phyloP scores from a whole-genome alignment of 2,329 filamentous ascomycete genomes.

The Salinomyces thailandicus region DNA sequence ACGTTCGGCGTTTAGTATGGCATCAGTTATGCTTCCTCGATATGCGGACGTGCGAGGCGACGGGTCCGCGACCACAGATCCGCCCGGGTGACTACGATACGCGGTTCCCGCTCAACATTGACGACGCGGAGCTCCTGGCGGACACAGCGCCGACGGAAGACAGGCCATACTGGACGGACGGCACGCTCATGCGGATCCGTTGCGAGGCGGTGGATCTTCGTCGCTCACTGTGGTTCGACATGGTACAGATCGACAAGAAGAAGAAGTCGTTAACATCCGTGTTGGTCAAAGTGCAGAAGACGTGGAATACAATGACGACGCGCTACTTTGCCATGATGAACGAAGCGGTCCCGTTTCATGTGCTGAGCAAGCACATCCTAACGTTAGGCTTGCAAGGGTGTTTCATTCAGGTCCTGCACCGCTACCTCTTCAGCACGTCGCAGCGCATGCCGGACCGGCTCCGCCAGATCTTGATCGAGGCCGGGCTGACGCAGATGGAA shows the following conservation, averaged over 20 bases:
- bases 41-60: constrained; percentile 62
- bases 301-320: constrained; percentile 52
- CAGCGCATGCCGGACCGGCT: constrained; percentile 51
- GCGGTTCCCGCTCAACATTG: constrained; percentile 58
- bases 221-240: constrained; percentile 58
- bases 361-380: constrained; percentile 54
- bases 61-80: constrained; percentile 61
- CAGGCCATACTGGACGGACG: constrained; percentile 53
- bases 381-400: constrained; percentile 53
- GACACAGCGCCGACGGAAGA: constrained; percentile 34
- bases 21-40: constrained; percentile 70
- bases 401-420: constrained; percentile 57
- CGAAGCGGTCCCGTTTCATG: constrained; percentile 50
- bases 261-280: constrained; percentile 53
- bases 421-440: constrained; percentile 47
- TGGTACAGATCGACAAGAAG: constrained; percentile 52
- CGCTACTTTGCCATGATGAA: constrained; percentile 57
- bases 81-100: constrained; percentile 67
- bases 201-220: constrained; percentile 67
- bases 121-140: constrained; percentile 51
- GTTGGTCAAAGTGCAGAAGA: constrained; percentile 58
- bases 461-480: constrained; percentile 52
- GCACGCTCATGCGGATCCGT: constrained; percentile 56
- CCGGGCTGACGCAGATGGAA: constrained; percentile 46
- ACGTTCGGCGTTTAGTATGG: constrained; percentile 63